Base-by-base conservation (phyloP, 1,139 yeast species). In the Scheffersomyces titani region DNA sequence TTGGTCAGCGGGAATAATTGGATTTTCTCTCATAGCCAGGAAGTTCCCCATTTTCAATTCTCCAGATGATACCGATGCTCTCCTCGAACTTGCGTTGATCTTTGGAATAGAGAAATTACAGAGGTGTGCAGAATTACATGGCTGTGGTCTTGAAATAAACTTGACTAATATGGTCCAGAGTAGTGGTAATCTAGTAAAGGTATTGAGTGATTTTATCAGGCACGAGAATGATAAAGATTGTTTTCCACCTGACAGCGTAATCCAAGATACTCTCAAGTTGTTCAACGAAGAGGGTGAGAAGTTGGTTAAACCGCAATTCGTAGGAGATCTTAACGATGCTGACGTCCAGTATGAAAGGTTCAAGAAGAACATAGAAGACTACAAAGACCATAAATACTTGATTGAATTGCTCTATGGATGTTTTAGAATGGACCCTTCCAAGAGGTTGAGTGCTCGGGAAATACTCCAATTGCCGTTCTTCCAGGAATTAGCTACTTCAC, bases 1-100 rank as follows among this genome's bases (percentile, higher is more conserved):
- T 18, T 92, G 98, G 98, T 88, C 97, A 2, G 96, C 93, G 0
- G 98, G 98, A 2, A 91, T 92, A 4, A 89, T 92, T 62, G 83
- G 92, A 36, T 76, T 92, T 57, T 88, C 96, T 51, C 77, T 92
- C 55, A 70, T 92, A 46, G 70, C 90, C 1, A 75, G 93, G 59
- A 80, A 94, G 61, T 92, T 92, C 70, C 97, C 98, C 1, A 84
- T 93, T 62, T 91, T 92, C 75, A 90, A 64, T 66, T 91, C 97
- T 3, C 86, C 90, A 1, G 98, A 94, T 72, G 99, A 94, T 69
- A 85, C 89, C 1, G 98, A 94, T 68, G 97, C 99, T 0, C 72
- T 94, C 53, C 81, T 92, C 47, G 99, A 94, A 70, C 77, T 93
- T 51, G 87, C 97, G 0, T 78, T 88, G n/a, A 79, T 96, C 3